These are phyloP conservation scores for Oehlia diaphana DNA, from an alignment of 192 early-diverging fungal genomes.

Conservation along the genomic window DNA sequence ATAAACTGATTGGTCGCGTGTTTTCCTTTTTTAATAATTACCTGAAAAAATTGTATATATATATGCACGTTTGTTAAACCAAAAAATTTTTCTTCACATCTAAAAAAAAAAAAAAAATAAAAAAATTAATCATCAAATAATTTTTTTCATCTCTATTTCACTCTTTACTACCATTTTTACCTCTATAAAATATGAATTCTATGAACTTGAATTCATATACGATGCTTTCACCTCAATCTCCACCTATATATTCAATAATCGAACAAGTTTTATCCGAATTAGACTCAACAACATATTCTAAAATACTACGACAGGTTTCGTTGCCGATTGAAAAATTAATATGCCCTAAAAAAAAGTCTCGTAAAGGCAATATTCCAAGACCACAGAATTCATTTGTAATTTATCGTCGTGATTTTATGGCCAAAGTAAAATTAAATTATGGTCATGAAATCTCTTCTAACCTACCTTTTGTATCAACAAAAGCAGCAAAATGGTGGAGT, in stretches of 20 bases:
- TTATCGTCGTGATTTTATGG: conserved; percentile 6
- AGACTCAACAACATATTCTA: background rate
- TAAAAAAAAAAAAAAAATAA: no score
- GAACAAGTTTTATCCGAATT: background rate
- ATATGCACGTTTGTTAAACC: no score
- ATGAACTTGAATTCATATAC: no score
- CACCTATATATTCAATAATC: background rate
- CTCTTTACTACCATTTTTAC: no score
- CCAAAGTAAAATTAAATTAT: background rate
- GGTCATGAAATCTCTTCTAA: background rate
- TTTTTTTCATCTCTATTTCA: no score
- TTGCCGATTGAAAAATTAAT: conserved; percentile 7
- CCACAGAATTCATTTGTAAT: conserved; percentile 25
- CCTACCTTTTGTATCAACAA: conserved; percentile 10
- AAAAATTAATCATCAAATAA: no score
- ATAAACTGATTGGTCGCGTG: no score
- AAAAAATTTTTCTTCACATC: no score
- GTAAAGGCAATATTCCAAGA: conserved; percentile 2
- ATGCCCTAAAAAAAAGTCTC: background rate
- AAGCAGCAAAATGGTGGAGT: conserved; percentile 1
- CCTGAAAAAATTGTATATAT: no score
- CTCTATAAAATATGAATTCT: no score
- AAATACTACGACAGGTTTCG: background rate
- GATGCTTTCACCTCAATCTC: no score
- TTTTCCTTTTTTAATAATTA: no score